Evolutionary conservation across 805 yeast genomes (phyloP), one percentile per base, ranked within the genome.

Genomic region (Candida sithepensis): DNA sequence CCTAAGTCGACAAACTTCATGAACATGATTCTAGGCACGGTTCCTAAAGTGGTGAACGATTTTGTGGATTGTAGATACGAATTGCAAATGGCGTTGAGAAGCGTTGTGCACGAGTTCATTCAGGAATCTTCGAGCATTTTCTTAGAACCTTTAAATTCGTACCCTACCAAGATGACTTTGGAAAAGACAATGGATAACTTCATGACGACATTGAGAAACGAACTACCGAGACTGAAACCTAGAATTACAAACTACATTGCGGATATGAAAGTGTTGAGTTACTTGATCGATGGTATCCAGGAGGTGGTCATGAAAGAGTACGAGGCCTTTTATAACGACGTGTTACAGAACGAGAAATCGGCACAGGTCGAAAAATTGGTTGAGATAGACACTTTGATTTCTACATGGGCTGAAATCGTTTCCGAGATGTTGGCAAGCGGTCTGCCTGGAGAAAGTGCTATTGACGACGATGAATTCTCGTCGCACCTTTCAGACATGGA

Each of bases 11-110:
- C 44, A 41, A 38, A 47, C 22, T 56, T 65, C 13, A 42, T 64
- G 36, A 53, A 59, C 45, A 28, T 57, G 16, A 22, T 67, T 26
- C 46, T 78, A 52, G 88, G 82, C 22, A 74, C 88, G 0, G 86
- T 85, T 2, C 97, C 96, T 0, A 82, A 78, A 52, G 88, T 89
- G 13, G 85, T 87, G 13, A 84, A 81, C 56, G 84, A 88, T 61
- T 85, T 85, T 86, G 78, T 84, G 41, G 97, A 91, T 66, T 94
- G 82, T 45, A 72, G 73, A 47, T 65, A 66, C 40, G 97, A 91
- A 62, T 70, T 91, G 38, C 87, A 85, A 55, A 71, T 79, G 21
- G 90, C 85, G 53, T 72, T 91, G 53, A 77, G 91, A 53, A 81
- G 79, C 50, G 71, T 83, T 3, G 88, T 90, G 22, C 84, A 81